phyloP scores from a whole-genome alignment of 805 yeast species.

The Saturnispora dispora region DNA sequence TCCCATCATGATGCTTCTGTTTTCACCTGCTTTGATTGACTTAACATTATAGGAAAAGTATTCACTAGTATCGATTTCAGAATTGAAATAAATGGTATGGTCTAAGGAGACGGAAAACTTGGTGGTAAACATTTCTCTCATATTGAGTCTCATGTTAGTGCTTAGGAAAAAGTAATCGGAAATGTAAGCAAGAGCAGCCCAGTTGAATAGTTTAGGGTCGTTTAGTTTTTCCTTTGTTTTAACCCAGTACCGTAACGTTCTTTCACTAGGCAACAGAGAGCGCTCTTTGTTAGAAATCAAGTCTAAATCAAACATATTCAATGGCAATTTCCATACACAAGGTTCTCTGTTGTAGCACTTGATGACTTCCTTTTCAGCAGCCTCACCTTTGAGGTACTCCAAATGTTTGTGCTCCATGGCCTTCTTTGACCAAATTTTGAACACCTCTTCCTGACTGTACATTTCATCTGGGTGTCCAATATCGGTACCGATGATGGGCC shows the following conservation, averaged over 20 bases:
- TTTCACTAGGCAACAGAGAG: constrained; percentile 14
- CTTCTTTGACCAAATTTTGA: constrained; percentile 23
- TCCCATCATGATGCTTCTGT: constrained; percentile 48
- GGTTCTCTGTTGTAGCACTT: constrained; percentile 27
- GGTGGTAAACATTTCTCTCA: constrained; percentile 36
- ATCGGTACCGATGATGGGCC: constrained; percentile 25
- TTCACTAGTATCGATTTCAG: constrained; percentile 32
- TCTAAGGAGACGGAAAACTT: constrained; percentile 54
- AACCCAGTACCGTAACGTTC: constrained; percentile 27
- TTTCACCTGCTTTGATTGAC: constrained; percentile 41
- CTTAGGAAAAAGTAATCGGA: constrained; percentile 50
- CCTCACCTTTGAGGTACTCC: constrained; percentile 17
- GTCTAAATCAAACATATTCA: constrained; percentile 25
- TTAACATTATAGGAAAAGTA: constrained; percentile 45
- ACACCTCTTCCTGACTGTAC: constrained; percentile 22
- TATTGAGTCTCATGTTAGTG: constrained; percentile 42
- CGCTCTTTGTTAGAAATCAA: constrained; percentile 17
- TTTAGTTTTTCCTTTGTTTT: constrained; percentile 19
- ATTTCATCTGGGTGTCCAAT: constrained; percentile 23
- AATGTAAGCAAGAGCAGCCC: constrained; percentile 49
- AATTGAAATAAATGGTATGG: constrained; percentile 58
- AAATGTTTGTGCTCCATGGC: constrained; percentile 17
- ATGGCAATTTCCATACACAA: constrained; percentile 27
- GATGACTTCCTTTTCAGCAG: constrained; percentile 17
- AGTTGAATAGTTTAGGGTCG: constrained; percentile 32